Evolutionary conservation across 495 filamentous ascomycete genomes (phyloP).

Genomic region (Aspergillus homomorphus): DNA sequence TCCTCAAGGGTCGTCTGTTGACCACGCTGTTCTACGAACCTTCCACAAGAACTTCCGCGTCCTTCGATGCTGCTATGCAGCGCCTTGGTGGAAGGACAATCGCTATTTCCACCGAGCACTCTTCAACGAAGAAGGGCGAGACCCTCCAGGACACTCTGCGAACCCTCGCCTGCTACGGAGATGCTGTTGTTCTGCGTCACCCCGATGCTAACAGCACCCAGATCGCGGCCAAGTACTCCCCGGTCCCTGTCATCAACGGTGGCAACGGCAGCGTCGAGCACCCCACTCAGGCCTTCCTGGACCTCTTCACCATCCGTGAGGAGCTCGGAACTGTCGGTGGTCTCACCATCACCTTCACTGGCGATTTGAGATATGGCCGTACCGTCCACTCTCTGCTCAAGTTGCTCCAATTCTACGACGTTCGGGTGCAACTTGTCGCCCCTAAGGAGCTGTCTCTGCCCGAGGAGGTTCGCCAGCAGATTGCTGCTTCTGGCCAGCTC

Average conservation of each 20-base stretch:
- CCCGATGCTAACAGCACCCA: constrained; percentile 75
- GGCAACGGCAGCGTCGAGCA: constrained; percentile 95
- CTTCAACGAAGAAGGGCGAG: constrained; percentile 90
- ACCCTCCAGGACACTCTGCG: constrained; percentile 88
- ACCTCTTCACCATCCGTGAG: constrained; percentile 96
- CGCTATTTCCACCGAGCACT: constrained; percentile 71
- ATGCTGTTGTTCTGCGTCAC: constrained; percentile 91
- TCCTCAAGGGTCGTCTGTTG: constrained; percentile 80
- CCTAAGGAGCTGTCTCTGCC: constrained; percentile 78
- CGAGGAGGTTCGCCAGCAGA: constrained; percentile 62
- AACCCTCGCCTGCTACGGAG: constrained; percentile 88
- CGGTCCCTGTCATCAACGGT: constrained; percentile 92
- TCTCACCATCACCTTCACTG: constrained; percentile 90
- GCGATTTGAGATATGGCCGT: constrained; percentile 88
- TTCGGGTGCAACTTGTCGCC: constrained; percentile 85
- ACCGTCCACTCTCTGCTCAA: constrained; percentile 93
- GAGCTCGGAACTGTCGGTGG: constrained; percentile 93
- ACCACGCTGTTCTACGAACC: constrained; percentile 97
- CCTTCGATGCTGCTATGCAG: constrained; percentile 98
- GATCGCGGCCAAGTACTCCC: constrained; percentile 77
- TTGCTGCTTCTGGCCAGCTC: constrained; percentile 71
- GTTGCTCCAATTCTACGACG: constrained; percentile 90
- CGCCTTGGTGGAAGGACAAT: constrained; percentile 84
- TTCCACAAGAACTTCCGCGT: constrained; percentile 91
- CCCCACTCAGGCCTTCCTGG: constrained; percentile 96